These are phyloP conservation scores for Suillus weaverae DNA, from an alignment of 768 basidiomycete genomes.

Conservation along the genomic window DNA sequence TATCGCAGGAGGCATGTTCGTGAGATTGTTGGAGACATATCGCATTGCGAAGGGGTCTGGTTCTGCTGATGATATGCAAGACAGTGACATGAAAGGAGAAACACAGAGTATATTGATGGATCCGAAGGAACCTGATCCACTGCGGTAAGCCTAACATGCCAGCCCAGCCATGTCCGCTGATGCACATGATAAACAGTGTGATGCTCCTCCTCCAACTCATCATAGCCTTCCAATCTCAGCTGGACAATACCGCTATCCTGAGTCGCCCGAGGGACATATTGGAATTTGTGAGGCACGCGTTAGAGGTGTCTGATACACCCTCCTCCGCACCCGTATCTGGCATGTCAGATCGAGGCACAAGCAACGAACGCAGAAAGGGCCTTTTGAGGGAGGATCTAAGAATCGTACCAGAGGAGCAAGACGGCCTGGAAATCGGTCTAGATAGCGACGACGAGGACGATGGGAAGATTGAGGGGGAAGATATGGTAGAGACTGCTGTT, in stretches of 20 bases:
- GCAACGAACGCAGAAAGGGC: slow-evolving; percentile 13
- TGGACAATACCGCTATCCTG: slow-evolving; percentile 62
- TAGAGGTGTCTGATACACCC: slow-evolving; percentile 43
- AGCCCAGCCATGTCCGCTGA: neutral
- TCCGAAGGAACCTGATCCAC: slow-evolving; percentile 44
- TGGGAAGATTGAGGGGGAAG: slow-evolving; percentile 44
- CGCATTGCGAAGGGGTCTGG: slow-evolving; percentile 23
- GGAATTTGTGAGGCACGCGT: slow-evolving; percentile 78
- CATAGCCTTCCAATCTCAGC: slow-evolving; percentile 73
- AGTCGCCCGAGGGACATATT: slow-evolving; percentile 69
- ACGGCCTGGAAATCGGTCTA: slow-evolving; percentile 45
- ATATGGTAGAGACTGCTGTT: slow-evolving; percentile 75
- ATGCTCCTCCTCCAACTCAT: slow-evolving; percentile 79
- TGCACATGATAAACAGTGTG: slow-evolving; percentile 24
- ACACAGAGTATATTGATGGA: slow-evolving; percentile 13
- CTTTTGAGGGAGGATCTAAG: slow-evolving; percentile 37
- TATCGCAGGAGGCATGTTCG: slow-evolving; percentile 70
- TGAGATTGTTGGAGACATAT: slow-evolving; percentile 72
- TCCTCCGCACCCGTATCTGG: slow-evolving; percentile 5
- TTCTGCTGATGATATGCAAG: slow-evolving; percentile 11
- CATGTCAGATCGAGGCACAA: slow-evolving; percentile 1
- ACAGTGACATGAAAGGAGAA: slow-evolving; percentile 32
- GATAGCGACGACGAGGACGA: slow-evolving; percentile 58
- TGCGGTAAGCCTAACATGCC: slow-evolving; percentile 40
- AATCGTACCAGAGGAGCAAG: slow-evolving; percentile 37